phyloP scores from a whole-genome alignment of 169 alveolate genomes.

The Plasmodium reichenowi region DNA sequence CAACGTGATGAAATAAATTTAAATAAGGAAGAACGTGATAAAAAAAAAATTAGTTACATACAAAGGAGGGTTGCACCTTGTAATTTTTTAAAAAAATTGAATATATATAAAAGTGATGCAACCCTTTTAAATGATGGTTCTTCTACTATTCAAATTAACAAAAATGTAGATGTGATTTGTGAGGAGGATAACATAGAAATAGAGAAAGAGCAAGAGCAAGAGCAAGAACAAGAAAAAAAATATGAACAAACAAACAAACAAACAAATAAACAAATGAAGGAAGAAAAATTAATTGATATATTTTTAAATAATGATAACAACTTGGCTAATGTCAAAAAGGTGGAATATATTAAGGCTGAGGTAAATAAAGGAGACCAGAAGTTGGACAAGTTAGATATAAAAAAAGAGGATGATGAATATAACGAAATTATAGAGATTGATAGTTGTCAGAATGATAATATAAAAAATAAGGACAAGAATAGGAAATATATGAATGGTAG shows the following conservation, averaged over 20 bases:
- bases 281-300: neutral
- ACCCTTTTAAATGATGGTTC: no score
- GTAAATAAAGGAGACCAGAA: no score
- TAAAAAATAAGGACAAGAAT: neutral
- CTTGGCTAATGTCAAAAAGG: no score
- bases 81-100: conserved; percentile 15
- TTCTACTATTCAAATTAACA: no score
- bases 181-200: neutral
- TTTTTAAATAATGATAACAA: neutral
- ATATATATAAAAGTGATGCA: conserved; percentile 1
- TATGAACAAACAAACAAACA: no score
- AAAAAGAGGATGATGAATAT: neutral
- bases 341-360: no score
- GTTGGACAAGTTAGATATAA: neutral
- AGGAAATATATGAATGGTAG: neutral
- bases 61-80: conserved; percentile 24
- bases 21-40: neutral
- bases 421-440: neutral
- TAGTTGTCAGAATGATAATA: neutral
- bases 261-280: no score
- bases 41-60: conserved; percentile 1
- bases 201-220: neutral
- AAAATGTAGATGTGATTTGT: no score
- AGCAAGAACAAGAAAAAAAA: neutral
- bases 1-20: neutral